phyloP scores from a whole-genome alignment of 371 early-diverging fungal genomes.

The Nematocida ausubeli region DNA sequence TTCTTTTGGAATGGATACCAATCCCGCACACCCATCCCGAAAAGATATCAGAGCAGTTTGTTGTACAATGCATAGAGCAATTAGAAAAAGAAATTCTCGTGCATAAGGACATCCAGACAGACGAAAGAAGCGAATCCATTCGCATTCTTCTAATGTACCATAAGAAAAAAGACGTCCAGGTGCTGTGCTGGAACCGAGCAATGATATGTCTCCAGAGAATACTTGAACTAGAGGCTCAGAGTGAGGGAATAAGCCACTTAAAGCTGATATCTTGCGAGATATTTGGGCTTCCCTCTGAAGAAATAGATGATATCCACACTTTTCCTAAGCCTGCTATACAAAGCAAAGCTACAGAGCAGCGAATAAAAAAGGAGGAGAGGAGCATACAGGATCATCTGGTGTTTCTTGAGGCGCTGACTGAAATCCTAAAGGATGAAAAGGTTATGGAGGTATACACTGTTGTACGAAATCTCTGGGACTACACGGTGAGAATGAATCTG shows the following conservation, averaged over 20 bases:
- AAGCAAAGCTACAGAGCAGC: neutral
- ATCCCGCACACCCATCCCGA: neutral
- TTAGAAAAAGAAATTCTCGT: neutral
- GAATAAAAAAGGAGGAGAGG: slow-evolving; percentile 26
- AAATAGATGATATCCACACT: neutral
- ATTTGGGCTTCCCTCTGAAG: neutral
- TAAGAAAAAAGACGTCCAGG: slow-evolving; percentile 1
- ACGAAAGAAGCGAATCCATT: neutral
- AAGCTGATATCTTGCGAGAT: slow-evolving; percentile 8
- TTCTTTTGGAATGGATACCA: slow-evolving; percentile 26
- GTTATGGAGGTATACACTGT: slow-evolving; percentile 20
- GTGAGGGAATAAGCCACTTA: neutral
- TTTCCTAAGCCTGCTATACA: neutral
- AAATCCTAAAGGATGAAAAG: neutral
- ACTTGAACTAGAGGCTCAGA: slow-evolving; percentile 1
- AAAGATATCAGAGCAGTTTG: slow-evolving; percentile 4
- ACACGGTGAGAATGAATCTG: neutral
- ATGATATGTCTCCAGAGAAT: slow-evolving; percentile 2
- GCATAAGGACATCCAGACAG: neutral
- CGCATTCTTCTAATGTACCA: slow-evolving; percentile 21
- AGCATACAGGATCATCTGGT: slow-evolving; percentile 18
- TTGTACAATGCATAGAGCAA: neutral
- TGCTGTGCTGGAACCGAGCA: slow-evolving; percentile 8
- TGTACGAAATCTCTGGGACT: neutral
- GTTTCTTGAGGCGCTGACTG: slow-evolving; percentile 15